Percentiles rank a stretch among this genome's conserved stretches.
Conservation (phyloP, 306 rosid species). For the Calophaca sinica region DNA sequence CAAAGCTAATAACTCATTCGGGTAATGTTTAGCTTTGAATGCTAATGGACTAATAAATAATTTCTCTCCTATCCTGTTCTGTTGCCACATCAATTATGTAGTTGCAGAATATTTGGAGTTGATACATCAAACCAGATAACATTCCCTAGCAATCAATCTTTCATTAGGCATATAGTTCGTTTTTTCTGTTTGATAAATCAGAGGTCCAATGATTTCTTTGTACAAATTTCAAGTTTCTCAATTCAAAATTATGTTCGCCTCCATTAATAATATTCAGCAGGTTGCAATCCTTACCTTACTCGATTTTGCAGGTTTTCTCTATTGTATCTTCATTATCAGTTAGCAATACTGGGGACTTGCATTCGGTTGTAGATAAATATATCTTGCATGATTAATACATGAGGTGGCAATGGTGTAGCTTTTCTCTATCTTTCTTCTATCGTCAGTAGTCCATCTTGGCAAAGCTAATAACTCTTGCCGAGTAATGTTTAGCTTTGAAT, state of each 20-base stretch:
- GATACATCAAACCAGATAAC: slow-evolving; percentile 44
- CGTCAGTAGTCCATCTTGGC: slow-evolving; percentile 65
- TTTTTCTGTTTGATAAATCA: not conserved
- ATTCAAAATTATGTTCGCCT: slow-evolving; percentile 8
- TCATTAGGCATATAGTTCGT: not conserved
- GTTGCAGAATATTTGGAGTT: slow-evolving; percentile 56
- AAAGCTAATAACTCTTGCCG: slow-evolving; percentile 54
- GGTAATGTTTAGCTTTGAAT: slow-evolving; percentile 69
- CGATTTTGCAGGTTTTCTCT: slow-evolving; percentile 2
- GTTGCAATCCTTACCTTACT: not conserved
- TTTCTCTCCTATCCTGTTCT: slow-evolving; percentile 50
- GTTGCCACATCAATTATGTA: slow-evolving; percentile 45
- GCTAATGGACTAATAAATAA: slow-evolving; percentile 65
- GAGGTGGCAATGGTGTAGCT: not conserved
- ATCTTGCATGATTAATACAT: not conserved
- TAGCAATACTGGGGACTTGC: slow-evolving; percentile 2
- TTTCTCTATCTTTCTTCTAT: not conserved
- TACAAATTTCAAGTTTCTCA: not conserved
- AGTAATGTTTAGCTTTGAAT: slow-evolving; percentile 63
- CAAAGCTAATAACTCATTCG: slow-evolving; percentile 59
- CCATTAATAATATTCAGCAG: no score
- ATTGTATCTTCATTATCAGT: not conserved
- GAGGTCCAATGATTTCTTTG: slow-evolving; percentile 6
- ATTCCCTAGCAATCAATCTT: not conserved
- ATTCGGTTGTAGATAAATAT: not conserved